Conservation (phyloP, 805 yeast species). For the Grigorovia transvaalensis region DNA sequence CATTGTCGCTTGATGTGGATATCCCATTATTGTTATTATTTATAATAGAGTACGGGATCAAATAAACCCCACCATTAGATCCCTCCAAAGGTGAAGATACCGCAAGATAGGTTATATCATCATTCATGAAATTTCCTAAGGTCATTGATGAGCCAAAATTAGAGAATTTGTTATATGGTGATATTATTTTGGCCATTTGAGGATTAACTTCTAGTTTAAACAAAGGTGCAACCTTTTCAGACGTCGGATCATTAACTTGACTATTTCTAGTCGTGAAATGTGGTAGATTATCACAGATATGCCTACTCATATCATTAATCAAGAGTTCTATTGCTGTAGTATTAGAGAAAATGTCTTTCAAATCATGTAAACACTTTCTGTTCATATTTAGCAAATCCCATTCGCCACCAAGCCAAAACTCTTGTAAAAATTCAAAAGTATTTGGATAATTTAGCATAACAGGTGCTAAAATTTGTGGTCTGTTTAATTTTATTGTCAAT, state of each 20-base stretch:
- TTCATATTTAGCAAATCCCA: constrained; percentile 14
- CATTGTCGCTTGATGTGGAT: not conserved
- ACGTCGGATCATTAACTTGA: not conserved
- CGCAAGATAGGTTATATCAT: constrained; percentile 34
- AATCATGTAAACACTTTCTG: constrained; percentile 8
- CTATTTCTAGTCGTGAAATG: not conserved
- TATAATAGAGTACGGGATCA: constrained; percentile 29
- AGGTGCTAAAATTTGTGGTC: constrained; percentile 8
- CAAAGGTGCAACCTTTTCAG: too few relatives aligned
- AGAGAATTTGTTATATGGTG: constrained; percentile 20
- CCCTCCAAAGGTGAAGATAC: constrained; percentile 43
- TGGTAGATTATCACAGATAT: constrained; percentile 17
- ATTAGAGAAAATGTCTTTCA: not conserved
- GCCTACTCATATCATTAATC: constrained; percentile 4
- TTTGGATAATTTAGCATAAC: constrained; percentile 14
- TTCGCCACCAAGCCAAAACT: constrained; percentile 22
- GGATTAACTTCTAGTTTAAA: not conserved
- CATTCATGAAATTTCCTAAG: constrained; percentile 33
- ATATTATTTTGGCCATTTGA: constrained; percentile 5
- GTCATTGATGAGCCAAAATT: constrained; percentile 40
- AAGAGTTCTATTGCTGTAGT: constrained; percentile 6
- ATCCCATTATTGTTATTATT: not conserved
- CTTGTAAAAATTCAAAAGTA: constrained; percentile 15
- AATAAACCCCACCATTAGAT: constrained; percentile 34
- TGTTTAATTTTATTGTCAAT: constrained; percentile 6